Conservation (phyloP, 371 early-diverging fungal genomes). For the Syncephalis plumigaleata region DNA sequence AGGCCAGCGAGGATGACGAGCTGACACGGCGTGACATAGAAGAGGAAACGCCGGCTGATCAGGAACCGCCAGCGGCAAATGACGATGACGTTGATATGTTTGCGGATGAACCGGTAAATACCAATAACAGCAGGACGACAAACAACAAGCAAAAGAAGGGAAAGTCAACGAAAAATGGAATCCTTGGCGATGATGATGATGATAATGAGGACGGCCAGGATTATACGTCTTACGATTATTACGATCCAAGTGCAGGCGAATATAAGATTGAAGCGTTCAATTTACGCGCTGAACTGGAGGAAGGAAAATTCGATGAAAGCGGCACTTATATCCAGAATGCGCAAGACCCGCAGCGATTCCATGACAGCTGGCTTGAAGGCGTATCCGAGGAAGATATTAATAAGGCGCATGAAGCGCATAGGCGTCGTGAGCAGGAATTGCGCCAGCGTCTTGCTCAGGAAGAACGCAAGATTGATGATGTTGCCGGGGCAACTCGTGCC, state of each 20-base stretch:
- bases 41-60: constrained; percentile 8
- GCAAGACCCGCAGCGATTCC: constrained; percentile 63
- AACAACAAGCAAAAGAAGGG: not conserved
- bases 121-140: constrained; percentile 2
- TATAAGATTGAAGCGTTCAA: constrained; percentile 67
- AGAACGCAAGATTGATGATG: constrained; percentile 19
- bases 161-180: constrained; percentile 1
- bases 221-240: constrained; percentile 13
- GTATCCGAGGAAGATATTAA: constrained; percentile 57
- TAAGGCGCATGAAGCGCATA: constrained; percentile 49
- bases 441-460: constrained; percentile 27
- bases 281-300: constrained; percentile 74
- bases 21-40: constrained; percentile 3
- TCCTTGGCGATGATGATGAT: constrained; percentile 1
- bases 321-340: constrained; percentile 70
- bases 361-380: constrained; percentile 79
- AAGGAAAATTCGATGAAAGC: constrained; percentile 64
- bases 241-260: constrained; percentile 7
- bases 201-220: constrained; percentile 17
- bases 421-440: constrained; percentile 21
- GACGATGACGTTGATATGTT: constrained; percentile 47
- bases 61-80: not conserved
- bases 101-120: constrained; percentile 15
- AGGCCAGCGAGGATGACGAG: constrained; percentile 2
- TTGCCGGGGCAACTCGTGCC: constrained; percentile 23